Evolutionary conservation across 352 stramenopile species (phyloP).

Genomic region (Phytophthora boehmeriae): DNA sequence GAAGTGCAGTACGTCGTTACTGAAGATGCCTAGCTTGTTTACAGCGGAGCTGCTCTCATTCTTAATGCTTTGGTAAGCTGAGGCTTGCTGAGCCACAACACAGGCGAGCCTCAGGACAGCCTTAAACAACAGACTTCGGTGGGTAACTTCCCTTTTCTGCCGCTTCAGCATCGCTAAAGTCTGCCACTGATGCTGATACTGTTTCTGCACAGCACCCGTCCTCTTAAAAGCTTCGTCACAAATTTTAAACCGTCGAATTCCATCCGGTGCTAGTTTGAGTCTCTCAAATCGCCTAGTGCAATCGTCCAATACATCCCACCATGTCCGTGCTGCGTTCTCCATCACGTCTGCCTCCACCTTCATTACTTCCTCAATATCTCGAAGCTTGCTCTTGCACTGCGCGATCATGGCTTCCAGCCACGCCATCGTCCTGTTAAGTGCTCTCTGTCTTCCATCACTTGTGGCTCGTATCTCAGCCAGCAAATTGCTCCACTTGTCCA

Average conservation of each 20-base stretch:
- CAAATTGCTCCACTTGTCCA: slow-evolving; percentile 20
- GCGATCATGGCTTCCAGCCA: slow-evolving; percentile 8
- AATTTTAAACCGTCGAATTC: background rate
- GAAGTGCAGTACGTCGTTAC: slow-evolving; percentile 11
- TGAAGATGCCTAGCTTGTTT: background rate
- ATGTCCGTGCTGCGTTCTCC: background rate
- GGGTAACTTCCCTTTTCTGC: slow-evolving; percentile 3
- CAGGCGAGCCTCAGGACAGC: background rate
- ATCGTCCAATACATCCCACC: background rate
- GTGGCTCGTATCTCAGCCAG: slow-evolving; percentile 4
- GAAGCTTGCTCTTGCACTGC: background rate
- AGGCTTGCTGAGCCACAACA: background rate
- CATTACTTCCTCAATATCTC: slow-evolving; percentile 1
- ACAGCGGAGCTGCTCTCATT: background rate
- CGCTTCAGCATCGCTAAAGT: slow-evolving; percentile 5
- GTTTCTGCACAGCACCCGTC: slow-evolving; percentile 2
- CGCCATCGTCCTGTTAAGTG: slow-evolving; percentile 11
- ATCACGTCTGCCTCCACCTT: background rate
- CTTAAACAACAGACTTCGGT: slow-evolving; percentile 18
- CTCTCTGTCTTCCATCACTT: background rate
- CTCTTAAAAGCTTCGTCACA: slow-evolving; percentile 14
- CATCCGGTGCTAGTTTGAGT: background rate
- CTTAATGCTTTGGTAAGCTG: background rate
- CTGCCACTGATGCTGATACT: slow-evolving; percentile 1
- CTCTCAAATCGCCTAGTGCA: background rate